Conservation (phyloP, 169 alveolate genomes). For the Cryptosporidium viatorum region DNA sequence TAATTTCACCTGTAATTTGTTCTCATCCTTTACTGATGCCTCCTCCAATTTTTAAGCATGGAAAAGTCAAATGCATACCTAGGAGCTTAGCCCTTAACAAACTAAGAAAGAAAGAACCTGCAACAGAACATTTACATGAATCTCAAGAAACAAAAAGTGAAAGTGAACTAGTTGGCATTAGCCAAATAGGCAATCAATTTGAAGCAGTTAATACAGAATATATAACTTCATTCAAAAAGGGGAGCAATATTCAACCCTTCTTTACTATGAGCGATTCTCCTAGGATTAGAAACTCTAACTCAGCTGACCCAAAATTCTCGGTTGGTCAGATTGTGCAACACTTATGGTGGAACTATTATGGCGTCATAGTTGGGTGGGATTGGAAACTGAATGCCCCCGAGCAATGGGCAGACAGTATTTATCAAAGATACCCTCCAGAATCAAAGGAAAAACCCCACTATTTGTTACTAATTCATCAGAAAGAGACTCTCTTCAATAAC, state of each 20-base stretch:
- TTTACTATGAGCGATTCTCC: slow-evolving; percentile 12
- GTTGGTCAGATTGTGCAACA: slow-evolving; percentile 59
- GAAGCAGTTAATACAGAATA: slow-evolving; percentile 27
- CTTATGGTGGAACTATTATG: slow-evolving; percentile 62
- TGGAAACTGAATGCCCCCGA: slow-evolving; percentile 38
- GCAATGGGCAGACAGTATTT: slow-evolving; percentile 16
- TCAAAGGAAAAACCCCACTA: slow-evolving; percentile 58
- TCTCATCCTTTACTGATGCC: slow-evolving; percentile 65
- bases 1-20: slow-evolving; percentile 53
- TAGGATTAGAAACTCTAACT: slow-evolving; percentile 3
- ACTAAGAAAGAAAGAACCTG: not conserved
- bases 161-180: not conserved
- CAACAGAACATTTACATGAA: not conserved
- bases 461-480: slow-evolving; percentile 34
- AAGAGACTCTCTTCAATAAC: not conserved
- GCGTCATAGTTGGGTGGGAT: slow-evolving; percentile 69
- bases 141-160: not conserved
- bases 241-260: not conserved
- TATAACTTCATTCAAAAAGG: not conserved
- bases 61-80: slow-evolving; percentile 23
- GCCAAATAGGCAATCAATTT: not conserved
- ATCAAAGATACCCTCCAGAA: slow-evolving; percentile 38
- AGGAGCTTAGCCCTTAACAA: not conserved
- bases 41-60: slow-evolving; percentile 5
- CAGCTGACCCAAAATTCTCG: not conserved